Percentiles rank a stretch among this genome's conserved stretches.
Conservation (phyloP, 495 filamentous ascomycete species). For the Cetradonia linearis region DNA sequence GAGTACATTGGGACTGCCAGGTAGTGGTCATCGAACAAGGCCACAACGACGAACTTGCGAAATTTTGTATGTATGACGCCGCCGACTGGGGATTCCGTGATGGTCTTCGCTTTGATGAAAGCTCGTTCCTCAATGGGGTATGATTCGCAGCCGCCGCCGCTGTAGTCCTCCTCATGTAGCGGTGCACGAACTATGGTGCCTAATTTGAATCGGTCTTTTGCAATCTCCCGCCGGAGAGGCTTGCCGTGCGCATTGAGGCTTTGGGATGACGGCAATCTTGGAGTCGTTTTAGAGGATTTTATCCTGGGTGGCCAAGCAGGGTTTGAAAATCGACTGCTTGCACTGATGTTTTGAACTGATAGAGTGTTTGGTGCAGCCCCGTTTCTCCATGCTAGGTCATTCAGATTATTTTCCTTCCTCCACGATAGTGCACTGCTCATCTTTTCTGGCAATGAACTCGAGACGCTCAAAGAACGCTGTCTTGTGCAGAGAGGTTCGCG, state of each 20-base stretch:
- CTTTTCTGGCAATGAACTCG: background rate
- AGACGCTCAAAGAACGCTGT: background rate
- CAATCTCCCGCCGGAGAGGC: background rate
- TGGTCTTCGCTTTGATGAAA: background rate
- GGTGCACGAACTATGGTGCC: background rate
- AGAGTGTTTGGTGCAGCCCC: background rate
- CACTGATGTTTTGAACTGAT: background rate
- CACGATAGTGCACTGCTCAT: background rate
- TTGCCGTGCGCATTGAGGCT: background rate
- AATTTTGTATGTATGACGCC: slow-evolving; percentile 8
- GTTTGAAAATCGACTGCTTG: background rate
- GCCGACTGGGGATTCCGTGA: background rate
- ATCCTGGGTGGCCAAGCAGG: background rate
- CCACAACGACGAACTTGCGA: slow-evolving; percentile 8
- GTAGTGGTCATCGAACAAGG: slow-evolving; percentile 7
- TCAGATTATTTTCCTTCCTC: background rate
- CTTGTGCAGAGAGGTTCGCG: background rate
- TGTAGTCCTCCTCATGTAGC: slow-evolving; percentile 1
- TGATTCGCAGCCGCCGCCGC: background rate
- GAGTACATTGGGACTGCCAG: slow-evolving; percentile 6
- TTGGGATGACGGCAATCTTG: background rate
- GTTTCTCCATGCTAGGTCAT: background rate
- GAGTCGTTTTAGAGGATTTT: background rate
- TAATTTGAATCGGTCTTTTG: background rate
- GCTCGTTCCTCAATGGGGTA: background rate